Evolutionary conservation across 306 rosid species (phyloP).

Genomic region (Notholithocarpus densiflorus): DNA sequence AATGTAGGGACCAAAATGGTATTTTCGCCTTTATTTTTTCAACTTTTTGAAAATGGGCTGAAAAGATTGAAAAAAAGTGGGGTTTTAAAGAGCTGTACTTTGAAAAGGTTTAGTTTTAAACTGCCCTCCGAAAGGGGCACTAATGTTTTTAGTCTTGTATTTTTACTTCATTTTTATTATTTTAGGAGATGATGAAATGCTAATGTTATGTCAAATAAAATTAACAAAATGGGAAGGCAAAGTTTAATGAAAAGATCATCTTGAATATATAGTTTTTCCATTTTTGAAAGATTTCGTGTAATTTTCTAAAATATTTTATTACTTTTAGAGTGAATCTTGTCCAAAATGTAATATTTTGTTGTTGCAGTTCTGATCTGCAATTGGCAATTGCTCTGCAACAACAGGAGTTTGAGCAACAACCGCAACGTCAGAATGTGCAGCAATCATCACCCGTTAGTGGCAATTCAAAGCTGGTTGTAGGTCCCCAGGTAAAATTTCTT

Average conservation of each 20-base stretch:
- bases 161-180: neutral
- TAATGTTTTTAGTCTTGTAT: neutral
- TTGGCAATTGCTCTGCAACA: conserved; percentile 96
- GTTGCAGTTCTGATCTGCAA: conserved; percentile 87
- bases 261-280: neutral
- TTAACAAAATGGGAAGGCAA: neutral
- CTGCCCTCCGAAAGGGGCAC: no score
- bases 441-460: conserved; percentile 49
- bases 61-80: no score
- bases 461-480: conserved; percentile 72
- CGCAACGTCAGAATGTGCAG: conserved; percentile 59
- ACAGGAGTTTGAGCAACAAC: conserved; percentile 91
- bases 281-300: no score
- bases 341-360: conserved; percentile 5
- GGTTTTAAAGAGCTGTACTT: no score
- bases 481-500: conserved; percentile 74
- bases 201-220: neutral
- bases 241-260: neutral
- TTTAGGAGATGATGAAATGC: no score
- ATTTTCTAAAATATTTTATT: no score
- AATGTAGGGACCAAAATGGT: no score
- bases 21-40: no score
- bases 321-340: no score
- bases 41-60: no score
- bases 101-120: no score